phyloP scores from a whole-genome alignment of 2,329 filamentous ascomycete genomes.

The Aspergillus sp. region DNA sequence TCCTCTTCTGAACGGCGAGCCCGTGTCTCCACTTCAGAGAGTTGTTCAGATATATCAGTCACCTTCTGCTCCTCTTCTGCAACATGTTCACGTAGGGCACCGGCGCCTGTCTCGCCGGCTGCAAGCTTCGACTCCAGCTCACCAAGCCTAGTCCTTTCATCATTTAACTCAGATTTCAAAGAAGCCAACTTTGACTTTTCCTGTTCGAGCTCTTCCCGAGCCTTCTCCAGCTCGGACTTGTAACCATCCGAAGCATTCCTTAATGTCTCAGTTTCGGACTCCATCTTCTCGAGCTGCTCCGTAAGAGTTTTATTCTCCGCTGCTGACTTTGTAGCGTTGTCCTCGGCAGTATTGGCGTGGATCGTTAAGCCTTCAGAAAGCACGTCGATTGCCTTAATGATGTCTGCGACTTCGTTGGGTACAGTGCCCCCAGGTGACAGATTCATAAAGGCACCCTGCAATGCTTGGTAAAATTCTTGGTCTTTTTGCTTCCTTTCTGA shows the following conservation, averaged over 20 bases:
- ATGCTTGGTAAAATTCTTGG: slow-evolving; percentile 53
- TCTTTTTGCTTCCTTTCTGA: slow-evolving; percentile 53
- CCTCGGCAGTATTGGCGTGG: slow-evolving; percentile 61
- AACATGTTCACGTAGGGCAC: slow-evolving; percentile 71
- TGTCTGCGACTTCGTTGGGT: slow-evolving; percentile 57
- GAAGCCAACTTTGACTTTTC: slow-evolving; percentile 49
- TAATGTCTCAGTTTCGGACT: slow-evolving; percentile 56
- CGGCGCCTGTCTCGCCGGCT: slow-evolving; percentile 80
- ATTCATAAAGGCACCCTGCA: slow-evolving; percentile 61
- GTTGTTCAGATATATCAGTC: slow-evolving; percentile 64
- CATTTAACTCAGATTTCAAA: slow-evolving; percentile 56
- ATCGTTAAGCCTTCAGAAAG: slow-evolving; percentile 60
- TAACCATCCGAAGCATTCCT: slow-evolving; percentile 55
- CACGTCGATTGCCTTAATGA: slow-evolving; percentile 61
- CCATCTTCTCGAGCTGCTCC: slow-evolving; percentile 55
- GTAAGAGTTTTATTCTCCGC: slow-evolving; percentile 64
- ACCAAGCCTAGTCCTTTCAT: slow-evolving; percentile 68
- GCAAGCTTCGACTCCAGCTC: slow-evolving; percentile 70
- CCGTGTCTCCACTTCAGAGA: slow-evolving; percentile 74
- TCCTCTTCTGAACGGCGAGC: slow-evolving; percentile 75
- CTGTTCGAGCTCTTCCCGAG: slow-evolving; percentile 55
- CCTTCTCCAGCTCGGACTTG: slow-evolving; percentile 52
- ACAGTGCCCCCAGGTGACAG: slow-evolving; percentile 55
- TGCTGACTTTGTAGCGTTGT: slow-evolving; percentile 59
- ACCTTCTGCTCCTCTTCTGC: slow-evolving; percentile 74